A percentile compares a stretch with the other conserved stretches of the same genome.
These are phyloP conservation scores for Eragrostis curvula DNA, from an alignment of 176 grass and related monocot species.

Conservation along the genomic window DNA sequence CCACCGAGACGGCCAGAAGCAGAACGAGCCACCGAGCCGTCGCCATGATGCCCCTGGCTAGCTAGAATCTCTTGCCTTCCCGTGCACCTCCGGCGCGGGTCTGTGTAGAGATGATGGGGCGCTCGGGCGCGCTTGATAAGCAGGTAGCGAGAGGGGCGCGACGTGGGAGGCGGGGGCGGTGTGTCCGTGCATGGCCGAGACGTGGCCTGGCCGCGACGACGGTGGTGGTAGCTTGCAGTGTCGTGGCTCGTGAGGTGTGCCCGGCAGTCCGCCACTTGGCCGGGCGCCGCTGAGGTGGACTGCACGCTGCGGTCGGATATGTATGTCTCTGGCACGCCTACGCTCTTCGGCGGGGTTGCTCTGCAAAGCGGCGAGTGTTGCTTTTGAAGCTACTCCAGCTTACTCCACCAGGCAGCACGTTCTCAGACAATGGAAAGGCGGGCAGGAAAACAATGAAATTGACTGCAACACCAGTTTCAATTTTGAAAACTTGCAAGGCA, in stretches of 20 bases:
- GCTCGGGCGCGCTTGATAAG: constrained; percentile 38
- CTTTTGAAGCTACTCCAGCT: not conserved
- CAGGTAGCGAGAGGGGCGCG: constrained; percentile 15
- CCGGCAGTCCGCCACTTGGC: constrained; percentile 9
- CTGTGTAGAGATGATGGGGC: not conserved
- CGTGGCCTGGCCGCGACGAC: constrained; percentile 45
- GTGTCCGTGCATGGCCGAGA: constrained; percentile 62
- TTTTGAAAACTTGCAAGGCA: too few relatives aligned
- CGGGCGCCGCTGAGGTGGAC: constrained; percentile 22
- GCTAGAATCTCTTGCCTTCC: not conserved
- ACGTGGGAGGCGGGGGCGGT: constrained; percentile 39
- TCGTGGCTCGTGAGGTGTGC: constrained; percentile 9
- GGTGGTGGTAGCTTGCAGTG: not conserved
- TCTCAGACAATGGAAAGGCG: too few relatives aligned
- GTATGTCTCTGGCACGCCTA: not conserved
- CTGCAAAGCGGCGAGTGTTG: not conserved
- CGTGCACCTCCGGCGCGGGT: not conserved
- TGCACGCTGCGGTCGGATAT: constrained; percentile 1
- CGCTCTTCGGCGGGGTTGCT: not conserved
- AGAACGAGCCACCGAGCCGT: constrained; percentile 27
- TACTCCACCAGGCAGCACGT: not conserved
- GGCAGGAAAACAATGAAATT: not conserved
- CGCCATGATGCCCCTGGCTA: not conserved
- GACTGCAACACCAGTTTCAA: too few relatives aligned
- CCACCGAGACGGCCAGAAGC: constrained; percentile 29